A percentile compares a stretch with the other conserved stretches of the same genome.
These are phyloP conservation scores for Starmerella cellae DNA, from an alignment of 805 yeast genomes.

Conservation along the genomic window DNA sequence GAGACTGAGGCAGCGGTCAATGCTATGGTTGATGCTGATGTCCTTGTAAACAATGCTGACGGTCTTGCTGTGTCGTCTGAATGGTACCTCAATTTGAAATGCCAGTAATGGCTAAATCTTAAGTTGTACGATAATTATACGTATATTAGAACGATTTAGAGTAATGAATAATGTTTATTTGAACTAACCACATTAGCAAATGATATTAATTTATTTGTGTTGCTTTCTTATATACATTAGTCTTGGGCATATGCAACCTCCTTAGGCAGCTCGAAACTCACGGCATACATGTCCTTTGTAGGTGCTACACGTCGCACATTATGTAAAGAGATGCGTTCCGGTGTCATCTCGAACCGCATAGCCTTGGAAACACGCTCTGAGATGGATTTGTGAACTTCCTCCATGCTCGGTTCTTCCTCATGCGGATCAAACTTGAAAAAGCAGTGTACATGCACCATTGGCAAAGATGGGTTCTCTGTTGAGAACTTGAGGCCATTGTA, in stretches of 20 bases:
- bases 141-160: too few species aligned
- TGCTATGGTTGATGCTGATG: conserved; percentile 20
- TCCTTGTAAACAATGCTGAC: background rate
- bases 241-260: conserved; percentile 27
- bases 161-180: too few species aligned
- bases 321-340: conserved; percentile 49
- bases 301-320: conserved; percentile 91
- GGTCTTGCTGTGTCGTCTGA: background rate
- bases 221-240: background rate
- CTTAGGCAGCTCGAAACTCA: conserved; percentile 49
- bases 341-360: conserved; percentile 35
- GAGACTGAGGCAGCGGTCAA: conserved; percentile 23
- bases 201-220: too few species aligned
- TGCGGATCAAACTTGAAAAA: conserved; percentile 76
- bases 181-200: too few species aligned
- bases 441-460: conserved; percentile 76
- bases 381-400: conserved; percentile 55
- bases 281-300: conserved; percentile 91
- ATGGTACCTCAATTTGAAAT: background rate
- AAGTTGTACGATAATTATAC: too few species aligned
- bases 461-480: conserved; percentile 44
- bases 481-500: conserved; percentile 32
- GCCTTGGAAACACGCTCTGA: conserved; percentile 39
- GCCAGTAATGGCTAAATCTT: too few species aligned
- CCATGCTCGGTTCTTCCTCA: conserved; percentile 57